A percentile compares a stretch with the other conserved stretches of the same genome.
These are phyloP conservation scores for Hypoxylon subgilvum DNA, from an alignment of 495 filamentous ascomycete species.

Conservation along the genomic window DNA sequence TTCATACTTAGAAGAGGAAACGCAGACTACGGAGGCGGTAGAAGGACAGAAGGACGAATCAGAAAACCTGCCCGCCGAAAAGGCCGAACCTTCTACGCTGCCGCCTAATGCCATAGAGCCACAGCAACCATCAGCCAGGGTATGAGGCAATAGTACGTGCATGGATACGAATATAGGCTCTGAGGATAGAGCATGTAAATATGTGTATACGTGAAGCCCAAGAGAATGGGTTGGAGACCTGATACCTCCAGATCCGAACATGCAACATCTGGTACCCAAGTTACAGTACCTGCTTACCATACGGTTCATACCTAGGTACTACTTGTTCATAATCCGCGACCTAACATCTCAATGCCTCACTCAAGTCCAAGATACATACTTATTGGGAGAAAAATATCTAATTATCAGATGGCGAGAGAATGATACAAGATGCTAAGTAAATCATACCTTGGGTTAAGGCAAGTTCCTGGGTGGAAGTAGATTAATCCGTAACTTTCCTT, in stretches of 20 bases:
- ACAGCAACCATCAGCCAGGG: conserved; percentile 27
- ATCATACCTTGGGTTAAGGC: no score
- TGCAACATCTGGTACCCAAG: no score
- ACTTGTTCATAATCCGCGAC: no score
- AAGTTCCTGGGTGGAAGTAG: no score
- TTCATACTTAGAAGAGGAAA: conserved; percentile 46
- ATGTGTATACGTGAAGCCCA: conserved; percentile 31
- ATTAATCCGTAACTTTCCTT: no score
- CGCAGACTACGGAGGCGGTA: conserved; percentile 1
- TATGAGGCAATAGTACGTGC: conserved; percentile 19
- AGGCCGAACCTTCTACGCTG: conserved; percentile 36
- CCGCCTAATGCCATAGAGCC: conserved; percentile 20
- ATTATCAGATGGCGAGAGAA: no score
- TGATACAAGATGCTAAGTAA: no score
- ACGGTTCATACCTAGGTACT: no score
- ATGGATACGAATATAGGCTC: conserved; percentile 17
- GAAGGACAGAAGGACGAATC: conserved; percentile 9
- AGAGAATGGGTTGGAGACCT: neutral
- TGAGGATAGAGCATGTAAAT: conserved; percentile 34
- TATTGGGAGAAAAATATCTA: no score
- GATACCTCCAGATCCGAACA: conserved; percentile 4
- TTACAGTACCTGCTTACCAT: no score
- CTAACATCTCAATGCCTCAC: no score
- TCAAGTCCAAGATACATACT: no score
- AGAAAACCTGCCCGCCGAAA: conserved; percentile 15